Percentiles rank a stretch among this genome's conserved stretches.
phyloP scores from a whole-genome alignment of 2,329 filamentous ascomycete genomes.

The Colletotrichum sp. region DNA sequence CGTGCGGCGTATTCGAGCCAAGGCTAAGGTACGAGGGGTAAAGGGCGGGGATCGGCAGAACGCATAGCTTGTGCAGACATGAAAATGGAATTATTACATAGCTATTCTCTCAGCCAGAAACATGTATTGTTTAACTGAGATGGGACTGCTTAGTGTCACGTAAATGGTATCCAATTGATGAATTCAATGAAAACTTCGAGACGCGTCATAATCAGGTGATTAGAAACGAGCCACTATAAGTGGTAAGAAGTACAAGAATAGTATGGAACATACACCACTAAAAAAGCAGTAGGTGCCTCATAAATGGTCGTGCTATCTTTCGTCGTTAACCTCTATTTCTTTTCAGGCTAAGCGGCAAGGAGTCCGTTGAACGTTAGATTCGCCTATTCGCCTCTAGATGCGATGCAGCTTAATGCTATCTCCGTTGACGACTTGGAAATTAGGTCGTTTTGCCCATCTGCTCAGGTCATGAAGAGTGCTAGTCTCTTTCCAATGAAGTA shows the following conservation, averaged over 20 bases:
- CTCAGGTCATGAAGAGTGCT: background rate
- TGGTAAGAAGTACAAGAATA: too few species aligned
- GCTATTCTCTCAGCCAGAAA: too few species aligned
- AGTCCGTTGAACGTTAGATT: background rate
- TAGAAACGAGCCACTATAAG: too few species aligned
- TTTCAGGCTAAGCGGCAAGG: background rate
- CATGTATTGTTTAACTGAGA: rapidly evolving
- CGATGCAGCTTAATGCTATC: background rate
- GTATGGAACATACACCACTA: too few species aligned
- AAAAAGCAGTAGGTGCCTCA: too few species aligned
- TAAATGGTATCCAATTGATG: too few species aligned
- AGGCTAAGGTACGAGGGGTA: background rate
- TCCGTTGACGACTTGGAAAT: rapidly evolving
- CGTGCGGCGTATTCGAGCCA: background rate
- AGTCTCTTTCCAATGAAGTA: background rate
- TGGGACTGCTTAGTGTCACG: too few species aligned
- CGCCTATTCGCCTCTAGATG: background rate
- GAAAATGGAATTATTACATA: background rate
- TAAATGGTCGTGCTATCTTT: too few species aligned
- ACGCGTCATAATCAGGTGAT: background rate
- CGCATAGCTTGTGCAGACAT: background rate
- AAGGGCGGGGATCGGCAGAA: background rate
- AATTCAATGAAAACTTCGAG: rapidly evolving
- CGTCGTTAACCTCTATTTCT: background rate
- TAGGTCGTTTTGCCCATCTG: background rate